Conservation (phyloP, 176 grass and related monocot genomes). For the Musa troglodytarum region DNA sequence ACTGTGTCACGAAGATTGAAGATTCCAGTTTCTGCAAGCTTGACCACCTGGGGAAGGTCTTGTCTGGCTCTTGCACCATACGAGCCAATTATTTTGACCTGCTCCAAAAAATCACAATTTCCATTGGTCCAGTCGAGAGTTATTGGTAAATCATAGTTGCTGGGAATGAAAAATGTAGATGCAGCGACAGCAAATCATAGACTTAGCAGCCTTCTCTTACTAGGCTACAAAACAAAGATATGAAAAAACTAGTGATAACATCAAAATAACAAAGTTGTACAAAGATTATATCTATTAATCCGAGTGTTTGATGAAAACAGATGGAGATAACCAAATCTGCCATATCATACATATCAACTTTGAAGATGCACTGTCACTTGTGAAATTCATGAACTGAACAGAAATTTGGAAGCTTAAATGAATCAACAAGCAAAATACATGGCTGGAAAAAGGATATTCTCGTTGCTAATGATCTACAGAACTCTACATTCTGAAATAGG, state of each 20-base stretch:
- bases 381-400: not conserved
- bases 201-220: not conserved
- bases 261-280: no score
- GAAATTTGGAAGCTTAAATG: not conserved
- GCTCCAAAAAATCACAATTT: conserved; percentile 15
- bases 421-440: not conserved
- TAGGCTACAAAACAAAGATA: not conserved
- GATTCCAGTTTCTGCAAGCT: conserved; percentile 62
- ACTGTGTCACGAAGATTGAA: conserved; percentile 75
- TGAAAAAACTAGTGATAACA: not conserved
- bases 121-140: not conserved
- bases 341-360: no score
- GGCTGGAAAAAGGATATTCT: not conserved
- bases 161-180: no score
- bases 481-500: no score
- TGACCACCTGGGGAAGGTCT: conserved; percentile 97
- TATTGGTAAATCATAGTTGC: no score
- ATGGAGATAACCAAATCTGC: no score
- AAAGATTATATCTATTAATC: no score
- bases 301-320: no score
- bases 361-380: no score
- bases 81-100: conserved; percentile 97
- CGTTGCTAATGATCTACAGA: no score
- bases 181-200: not conserved
- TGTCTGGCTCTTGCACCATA: conserved; percentile 96